Conservation (phyloP, 805 yeast genomes). For the Candida dendrica region DNA sequence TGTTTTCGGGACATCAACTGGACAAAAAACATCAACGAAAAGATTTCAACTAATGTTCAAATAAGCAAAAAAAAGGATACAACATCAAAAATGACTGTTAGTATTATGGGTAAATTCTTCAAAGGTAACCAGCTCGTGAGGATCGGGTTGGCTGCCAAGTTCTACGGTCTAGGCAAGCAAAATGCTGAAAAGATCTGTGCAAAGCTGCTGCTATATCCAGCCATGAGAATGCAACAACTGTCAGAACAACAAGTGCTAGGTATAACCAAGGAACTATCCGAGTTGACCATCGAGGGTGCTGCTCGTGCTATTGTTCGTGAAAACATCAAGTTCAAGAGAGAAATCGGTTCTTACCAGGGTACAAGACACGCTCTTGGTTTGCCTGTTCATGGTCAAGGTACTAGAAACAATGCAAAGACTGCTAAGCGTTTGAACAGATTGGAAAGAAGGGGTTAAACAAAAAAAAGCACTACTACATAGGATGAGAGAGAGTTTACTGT, state of each 20-base stretch:
- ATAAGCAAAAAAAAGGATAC: not conserved
- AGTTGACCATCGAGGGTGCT: conserved; percentile 75
- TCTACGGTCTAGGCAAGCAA: conserved; percentile 79
- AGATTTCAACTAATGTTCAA: not conserved
- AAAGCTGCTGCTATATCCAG: conserved; percentile 83
- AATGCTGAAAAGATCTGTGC: conserved; percentile 77
- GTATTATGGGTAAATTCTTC: conserved; percentile 1
- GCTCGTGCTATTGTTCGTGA: conserved; percentile 66
- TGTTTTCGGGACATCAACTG: not conserved
- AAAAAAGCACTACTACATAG: no score
- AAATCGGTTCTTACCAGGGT: conserved; percentile 83
- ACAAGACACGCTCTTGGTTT: conserved; percentile 78
- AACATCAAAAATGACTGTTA: not conserved
- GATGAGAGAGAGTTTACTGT: no score
- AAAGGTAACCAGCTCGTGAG: not conserved
- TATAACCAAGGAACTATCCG: conserved; percentile 80
- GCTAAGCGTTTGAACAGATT: conserved; percentile 80
- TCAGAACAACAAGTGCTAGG: conserved; percentile 82
- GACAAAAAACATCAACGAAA: not conserved
- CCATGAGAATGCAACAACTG: conserved; percentile 90
- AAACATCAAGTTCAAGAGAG: conserved; percentile 72
- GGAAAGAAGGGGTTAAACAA: conserved; percentile 50
- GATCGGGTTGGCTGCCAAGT: conserved; percentile 69
- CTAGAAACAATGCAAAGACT: conserved; percentile 84
- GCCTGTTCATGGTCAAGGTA: conserved; percentile 85